Evolutionary conservation across 345 rosid genomes (phyloP).

Genomic region (Hevea brasiliensis): DNA sequence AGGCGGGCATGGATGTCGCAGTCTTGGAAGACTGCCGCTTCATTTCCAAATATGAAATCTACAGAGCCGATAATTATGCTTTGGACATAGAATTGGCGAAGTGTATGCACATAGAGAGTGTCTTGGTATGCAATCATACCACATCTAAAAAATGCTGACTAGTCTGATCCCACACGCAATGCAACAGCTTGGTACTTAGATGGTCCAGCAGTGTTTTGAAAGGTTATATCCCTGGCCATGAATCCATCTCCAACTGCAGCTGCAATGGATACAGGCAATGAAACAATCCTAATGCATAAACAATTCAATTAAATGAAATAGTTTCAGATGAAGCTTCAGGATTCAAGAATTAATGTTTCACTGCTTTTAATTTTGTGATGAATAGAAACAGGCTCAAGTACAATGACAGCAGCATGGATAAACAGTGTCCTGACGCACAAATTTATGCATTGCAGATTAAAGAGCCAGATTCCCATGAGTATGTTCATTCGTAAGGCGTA

Average conservation of each 20-base stretch:
- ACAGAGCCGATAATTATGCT: conserved; percentile 64
- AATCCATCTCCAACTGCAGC: conserved; percentile 72
- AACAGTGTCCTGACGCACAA: too few relatives aligned
- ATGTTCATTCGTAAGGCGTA: too few relatives aligned
- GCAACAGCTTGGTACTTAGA: conserved; percentile 84
- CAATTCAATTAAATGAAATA: background rate
- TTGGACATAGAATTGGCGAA: conserved; percentile 57
- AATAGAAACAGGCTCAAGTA: background rate
- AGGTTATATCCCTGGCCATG: conserved; percentile 67
- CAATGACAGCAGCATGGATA: too few relatives aligned
- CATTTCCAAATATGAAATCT: conserved; percentile 79
- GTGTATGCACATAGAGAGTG: conserved; percentile 72
- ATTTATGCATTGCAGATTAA: too few relatives aligned
- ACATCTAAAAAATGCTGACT: conserved; percentile 58
- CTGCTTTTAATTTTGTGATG: too few relatives aligned
- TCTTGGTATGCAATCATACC: conserved; percentile 72
- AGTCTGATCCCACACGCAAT: conserved; percentile 62
- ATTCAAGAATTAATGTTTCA: too few relatives aligned
- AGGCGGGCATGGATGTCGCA: conserved; percentile 71
- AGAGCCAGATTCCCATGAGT: too few relatives aligned
- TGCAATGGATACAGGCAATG: conserved; percentile 19
- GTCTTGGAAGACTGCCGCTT: conserved; percentile 56
- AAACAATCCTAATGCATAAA: background rate
- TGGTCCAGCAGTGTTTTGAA: conserved; percentile 75
- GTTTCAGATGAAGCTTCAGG: background rate